Conservation (phyloP, 2,329 filamentous ascomycete species). For the Teratosphaeria nubilosa region DNA sequence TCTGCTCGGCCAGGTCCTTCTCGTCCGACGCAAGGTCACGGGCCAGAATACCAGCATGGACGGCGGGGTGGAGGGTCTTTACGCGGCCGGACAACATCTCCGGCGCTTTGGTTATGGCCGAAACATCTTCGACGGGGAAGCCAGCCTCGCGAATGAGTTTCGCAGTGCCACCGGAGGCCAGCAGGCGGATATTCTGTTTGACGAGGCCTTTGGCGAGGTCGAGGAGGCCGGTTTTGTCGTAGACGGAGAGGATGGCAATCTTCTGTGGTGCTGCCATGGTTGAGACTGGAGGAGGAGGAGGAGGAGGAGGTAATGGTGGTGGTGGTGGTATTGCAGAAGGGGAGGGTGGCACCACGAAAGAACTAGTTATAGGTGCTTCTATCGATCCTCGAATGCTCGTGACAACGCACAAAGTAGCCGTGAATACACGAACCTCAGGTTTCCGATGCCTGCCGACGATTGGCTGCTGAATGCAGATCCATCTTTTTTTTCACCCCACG, state of each 20-base stretch:
- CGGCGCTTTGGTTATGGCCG: constrained; percentile 84
- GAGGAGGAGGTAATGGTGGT: background rate
- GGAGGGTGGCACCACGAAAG: background rate
- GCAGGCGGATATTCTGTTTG: constrained; percentile 79
- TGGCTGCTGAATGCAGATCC: background rate
- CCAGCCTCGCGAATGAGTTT: constrained; percentile 95
- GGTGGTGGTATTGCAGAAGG: background rate
- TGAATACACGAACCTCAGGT: background rate
- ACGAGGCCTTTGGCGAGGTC: constrained; percentile 86
- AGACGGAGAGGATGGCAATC: constrained; percentile 85
- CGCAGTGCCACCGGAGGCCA: constrained; percentile 90
- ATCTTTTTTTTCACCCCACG: background rate
- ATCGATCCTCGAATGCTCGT: background rate
- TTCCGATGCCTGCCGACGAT: background rate
- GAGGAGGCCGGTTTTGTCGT: constrained; percentile 92
- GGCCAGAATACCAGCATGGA: constrained; percentile 71
- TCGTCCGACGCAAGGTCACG: constrained; percentile 91
- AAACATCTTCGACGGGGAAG: constrained; percentile 93
- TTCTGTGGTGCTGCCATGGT: background rate
- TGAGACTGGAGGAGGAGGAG: background rate
- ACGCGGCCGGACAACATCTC: constrained; percentile 90
- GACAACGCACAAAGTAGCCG: background rate
- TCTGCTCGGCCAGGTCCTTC: constrained; percentile 90
- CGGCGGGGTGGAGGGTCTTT: constrained; percentile 91
- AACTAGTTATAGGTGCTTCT: background rate